phyloP scores from a whole-genome alignment of 352 stramenopile species.

The Globisporangium radiosum region DNA sequence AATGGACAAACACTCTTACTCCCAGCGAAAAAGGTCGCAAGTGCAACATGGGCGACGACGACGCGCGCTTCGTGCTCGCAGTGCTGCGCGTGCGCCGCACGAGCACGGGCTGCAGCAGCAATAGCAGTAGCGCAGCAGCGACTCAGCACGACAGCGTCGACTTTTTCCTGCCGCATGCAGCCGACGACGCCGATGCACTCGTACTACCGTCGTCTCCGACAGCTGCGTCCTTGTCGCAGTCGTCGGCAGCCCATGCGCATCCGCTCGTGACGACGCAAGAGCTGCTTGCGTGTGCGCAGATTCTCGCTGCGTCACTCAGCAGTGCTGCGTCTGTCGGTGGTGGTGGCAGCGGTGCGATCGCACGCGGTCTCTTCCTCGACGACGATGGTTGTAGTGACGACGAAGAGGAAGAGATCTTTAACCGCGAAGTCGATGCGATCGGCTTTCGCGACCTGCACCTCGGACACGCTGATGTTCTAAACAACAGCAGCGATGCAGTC shows the following conservation, averaged over 20 bases:
- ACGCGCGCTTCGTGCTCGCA: slow-evolving; percentile 9
- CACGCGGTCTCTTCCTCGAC: slow-evolving; percentile 10
- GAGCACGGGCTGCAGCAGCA: slow-evolving; percentile 8
- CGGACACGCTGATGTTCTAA: neutral
- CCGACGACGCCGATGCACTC: neutral
- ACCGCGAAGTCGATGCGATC: slow-evolving; percentile 43
- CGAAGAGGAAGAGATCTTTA: slow-evolving; percentile 69
- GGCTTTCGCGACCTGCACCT: slow-evolving; percentile 24
- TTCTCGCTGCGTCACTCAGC: slow-evolving; percentile 19
- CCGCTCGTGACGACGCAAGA: slow-evolving; percentile 12
- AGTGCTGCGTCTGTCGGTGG: neutral
- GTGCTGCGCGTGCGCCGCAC: slow-evolving; percentile 18
- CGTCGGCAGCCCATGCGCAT: neutral
- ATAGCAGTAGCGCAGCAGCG: neutral
- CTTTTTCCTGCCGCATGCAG: slow-evolving; percentile 11
- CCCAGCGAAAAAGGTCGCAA: neutral
- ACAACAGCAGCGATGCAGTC: neutral
- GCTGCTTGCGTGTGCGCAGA: slow-evolving; percentile 19
- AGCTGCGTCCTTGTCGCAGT: neutral
- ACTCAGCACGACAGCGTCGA: slow-evolving; percentile 20
- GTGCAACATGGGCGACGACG: neutral
- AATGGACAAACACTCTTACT: too few species aligned
- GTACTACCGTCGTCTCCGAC: neutral
- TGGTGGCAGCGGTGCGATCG: slow-evolving; percentile 8
- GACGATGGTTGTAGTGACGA: slow-evolving; percentile 27